These are phyloP conservation scores for Ophiostoma fasciatum DNA, from an alignment of 2,329 filamentous ascomycete species.

Conservation along the genomic window DNA sequence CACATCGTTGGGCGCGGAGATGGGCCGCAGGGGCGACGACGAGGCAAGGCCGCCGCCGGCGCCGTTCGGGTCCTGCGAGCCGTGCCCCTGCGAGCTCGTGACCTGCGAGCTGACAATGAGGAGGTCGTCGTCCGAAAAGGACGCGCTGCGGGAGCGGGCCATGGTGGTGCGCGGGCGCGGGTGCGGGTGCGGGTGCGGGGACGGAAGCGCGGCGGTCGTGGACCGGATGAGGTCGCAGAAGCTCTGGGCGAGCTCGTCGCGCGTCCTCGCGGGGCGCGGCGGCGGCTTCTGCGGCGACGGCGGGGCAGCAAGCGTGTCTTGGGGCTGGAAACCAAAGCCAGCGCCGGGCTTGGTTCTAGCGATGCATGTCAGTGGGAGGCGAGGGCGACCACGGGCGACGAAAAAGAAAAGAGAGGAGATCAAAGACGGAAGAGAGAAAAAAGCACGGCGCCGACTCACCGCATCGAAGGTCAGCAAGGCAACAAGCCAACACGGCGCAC, in stretches of 20 bases:
- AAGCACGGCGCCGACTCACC: neutral
- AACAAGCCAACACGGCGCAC: too few species aligned
- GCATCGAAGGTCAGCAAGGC: neutral
- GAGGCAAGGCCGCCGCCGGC: constrained; percentile 2
- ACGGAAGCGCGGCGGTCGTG: constrained; percentile 11
- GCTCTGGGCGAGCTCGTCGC: constrained; percentile 12
- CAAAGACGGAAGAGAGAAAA: neutral
- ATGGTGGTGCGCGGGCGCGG: constrained; percentile 7
- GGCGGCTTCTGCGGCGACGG: neutral
- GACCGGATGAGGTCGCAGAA: constrained; percentile 14
- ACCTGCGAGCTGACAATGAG: constrained; percentile 21
- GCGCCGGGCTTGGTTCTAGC: constrained; percentile 15
- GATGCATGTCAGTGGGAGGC: neutral
- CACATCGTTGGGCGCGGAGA: constrained; percentile 18
- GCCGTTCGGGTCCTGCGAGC: neutral
- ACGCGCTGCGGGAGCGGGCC: constrained; percentile 17
- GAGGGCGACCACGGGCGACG: neutral
- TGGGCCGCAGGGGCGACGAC: constrained; percentile 22
- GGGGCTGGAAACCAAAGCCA: constrained; percentile 15
- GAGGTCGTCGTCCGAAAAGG: constrained; percentile 24
- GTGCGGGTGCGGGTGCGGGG: neutral
- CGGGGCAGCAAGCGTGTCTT: constrained; percentile 13
- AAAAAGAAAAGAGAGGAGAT: neutral
- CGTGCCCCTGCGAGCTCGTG: constrained; percentile 14
- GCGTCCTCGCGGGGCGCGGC: too few species aligned